Evolutionary conservation across 768 basidiomycete genomes (phyloP).

Genomic region (Mycena indigotica): DNA sequence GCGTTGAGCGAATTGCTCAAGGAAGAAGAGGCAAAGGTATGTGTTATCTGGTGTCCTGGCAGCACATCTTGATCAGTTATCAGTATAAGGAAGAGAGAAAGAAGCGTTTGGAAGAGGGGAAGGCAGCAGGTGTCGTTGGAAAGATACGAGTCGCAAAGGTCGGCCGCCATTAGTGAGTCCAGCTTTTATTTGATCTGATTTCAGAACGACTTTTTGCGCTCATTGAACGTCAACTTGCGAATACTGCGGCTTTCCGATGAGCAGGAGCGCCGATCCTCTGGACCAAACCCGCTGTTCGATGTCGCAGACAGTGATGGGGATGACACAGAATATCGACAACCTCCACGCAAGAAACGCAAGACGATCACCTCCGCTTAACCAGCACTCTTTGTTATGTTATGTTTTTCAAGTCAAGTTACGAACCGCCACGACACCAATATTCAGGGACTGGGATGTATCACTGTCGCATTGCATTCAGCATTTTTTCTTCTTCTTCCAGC

Average conservation of each 20-base stretch:
- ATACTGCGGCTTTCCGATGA: conserved; percentile 62
- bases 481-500: too few species aligned
- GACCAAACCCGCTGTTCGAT: too few species aligned
- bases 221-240: conserved; percentile 58
- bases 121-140: conserved; percentile 39
- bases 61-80: conserved; percentile 6
- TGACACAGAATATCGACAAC: conserved; percentile 37
- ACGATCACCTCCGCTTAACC: conserved; percentile 2
- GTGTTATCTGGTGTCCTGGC: conserved; percentile 12
- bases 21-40: conserved; percentile 72
- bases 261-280: conserved; percentile 44
- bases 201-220: conserved; percentile 73
- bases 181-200: background rate
- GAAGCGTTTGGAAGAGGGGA: conserved; percentile 58
- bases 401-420: background rate
- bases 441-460: background rate
- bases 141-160: conserved; percentile 66
- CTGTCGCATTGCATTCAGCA: background rate
- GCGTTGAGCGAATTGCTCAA: conserved; percentile 61
- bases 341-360: conserved; percentile 33
- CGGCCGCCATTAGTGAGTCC: conserved; percentile 17
- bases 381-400: background rate
- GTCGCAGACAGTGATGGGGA: conserved; percentile 35
- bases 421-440: background rate
- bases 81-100: conserved; percentile 65